phyloP scores from a whole-genome alignment of 305 asterid genomes.

The Fraxinus floribunda region DNA sequence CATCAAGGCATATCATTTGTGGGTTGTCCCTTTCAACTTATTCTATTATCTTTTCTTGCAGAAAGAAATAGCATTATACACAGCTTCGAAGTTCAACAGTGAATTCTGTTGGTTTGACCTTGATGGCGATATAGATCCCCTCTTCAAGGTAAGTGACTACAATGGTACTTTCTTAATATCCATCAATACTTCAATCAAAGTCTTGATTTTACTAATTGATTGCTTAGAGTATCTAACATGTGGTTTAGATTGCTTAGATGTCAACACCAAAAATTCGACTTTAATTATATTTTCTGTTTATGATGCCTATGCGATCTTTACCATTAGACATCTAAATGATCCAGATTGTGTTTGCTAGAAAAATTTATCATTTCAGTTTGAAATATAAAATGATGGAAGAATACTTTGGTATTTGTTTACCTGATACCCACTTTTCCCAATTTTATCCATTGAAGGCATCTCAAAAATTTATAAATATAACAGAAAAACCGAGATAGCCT shows the following conservation, averaged over 20 bases:
- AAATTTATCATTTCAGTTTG: not conserved
- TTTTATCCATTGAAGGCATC: slow-evolving; percentile 1
- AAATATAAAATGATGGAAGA: not conserved
- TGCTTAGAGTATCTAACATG: not conserved
- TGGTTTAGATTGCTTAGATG: not conserved
- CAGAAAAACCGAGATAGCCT: not conserved
- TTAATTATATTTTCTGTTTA: not conserved
- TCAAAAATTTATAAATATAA: slow-evolving; percentile 1
- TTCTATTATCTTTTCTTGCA: slow-evolving; percentile 48
- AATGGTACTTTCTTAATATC: slow-evolving; percentile 1
- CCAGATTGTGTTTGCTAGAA: not conserved
- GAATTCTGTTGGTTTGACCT: slow-evolving; percentile 98
- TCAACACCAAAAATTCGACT: not conserved
- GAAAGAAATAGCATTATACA: slow-evolving; percentile 97
- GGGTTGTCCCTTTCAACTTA: not conserved
- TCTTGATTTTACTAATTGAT: not conserved
- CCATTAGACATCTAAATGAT: not conserved
- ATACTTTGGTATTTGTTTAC: not conserved
- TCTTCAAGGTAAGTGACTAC: slow-evolving; percentile 72
- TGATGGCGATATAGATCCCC: slow-evolving; percentile 98
- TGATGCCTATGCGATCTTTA: slow-evolving; percentile 8
- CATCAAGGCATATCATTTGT: slow-evolving; percentile 17
- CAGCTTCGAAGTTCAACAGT: slow-evolving; percentile 89
- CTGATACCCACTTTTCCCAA: not conserved
- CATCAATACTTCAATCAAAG: not conserved